Conservation (phyloP, 306 rosid species). For the Coriaria nepalensis region DNA sequence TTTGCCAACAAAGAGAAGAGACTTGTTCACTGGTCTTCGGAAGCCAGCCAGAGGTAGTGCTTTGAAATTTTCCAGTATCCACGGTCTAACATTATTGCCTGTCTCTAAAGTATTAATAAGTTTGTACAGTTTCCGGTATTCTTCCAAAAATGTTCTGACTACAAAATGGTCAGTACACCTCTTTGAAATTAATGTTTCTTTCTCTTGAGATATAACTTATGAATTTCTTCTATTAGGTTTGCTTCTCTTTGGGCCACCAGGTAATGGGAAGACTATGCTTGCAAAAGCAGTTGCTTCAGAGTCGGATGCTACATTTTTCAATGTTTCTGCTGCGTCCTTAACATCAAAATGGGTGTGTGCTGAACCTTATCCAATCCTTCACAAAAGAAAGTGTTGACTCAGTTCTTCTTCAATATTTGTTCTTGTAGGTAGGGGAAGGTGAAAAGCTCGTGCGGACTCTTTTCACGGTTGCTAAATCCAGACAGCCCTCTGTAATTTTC, state of each 20-base stretch:
- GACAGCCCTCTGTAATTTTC: conserved; percentile 95
- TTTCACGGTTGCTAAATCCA: conserved; percentile 79
- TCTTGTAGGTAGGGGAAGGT: conserved; percentile 91
- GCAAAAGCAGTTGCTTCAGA: conserved; percentile 99
- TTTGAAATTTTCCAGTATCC: too few relatives aligned
- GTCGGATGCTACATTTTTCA: conserved; percentile 91
- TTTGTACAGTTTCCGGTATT: too few relatives aligned
- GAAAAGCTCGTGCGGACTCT: conserved; percentile 95
- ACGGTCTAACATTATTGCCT: too few relatives aligned
- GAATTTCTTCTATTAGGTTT: conserved; percentile 72
- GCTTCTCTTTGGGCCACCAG: conserved; percentile 97
- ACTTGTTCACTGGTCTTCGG: conserved; percentile 90
- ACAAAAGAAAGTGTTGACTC: neutral
- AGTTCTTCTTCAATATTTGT: conserved; percentile 75
- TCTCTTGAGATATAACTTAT: too few relatives aligned
- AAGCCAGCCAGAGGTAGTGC: conserved; percentile 82
- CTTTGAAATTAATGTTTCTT: neutral
- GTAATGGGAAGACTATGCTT: conserved; percentile 98
- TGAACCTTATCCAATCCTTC: too few relatives aligned
- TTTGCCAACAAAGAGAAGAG: conserved; percentile 91
- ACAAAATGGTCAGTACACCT: too few relatives aligned
- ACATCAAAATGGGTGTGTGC: conserved; percentile 96
- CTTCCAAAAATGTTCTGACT: too few relatives aligned
- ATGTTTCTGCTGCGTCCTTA: too few relatives aligned
- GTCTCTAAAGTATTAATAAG: neutral